A percentile compares a stretch with the other conserved stretches of the same genome.
phyloP scores from a whole-genome alignment of 1,284 basidiomycete genomes.

The Ustilago shanxiensis region DNA sequence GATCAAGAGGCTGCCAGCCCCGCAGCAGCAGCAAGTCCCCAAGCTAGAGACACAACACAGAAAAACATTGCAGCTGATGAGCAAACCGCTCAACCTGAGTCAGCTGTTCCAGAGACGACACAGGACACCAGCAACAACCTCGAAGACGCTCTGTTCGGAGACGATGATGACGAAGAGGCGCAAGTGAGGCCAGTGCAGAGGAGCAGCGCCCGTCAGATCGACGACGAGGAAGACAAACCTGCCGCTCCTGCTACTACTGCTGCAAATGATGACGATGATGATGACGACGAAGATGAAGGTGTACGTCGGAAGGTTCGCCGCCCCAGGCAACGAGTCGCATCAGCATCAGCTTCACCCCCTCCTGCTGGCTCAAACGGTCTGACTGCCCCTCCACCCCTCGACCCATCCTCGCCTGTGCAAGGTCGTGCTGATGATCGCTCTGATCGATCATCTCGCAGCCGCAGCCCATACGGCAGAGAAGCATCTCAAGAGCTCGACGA shows the following conservation, averaged over 20 bases:
- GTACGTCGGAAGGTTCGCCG: slow-evolving; percentile 42
- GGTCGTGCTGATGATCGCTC: slow-evolving; percentile 26
- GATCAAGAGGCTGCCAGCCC: slow-evolving; percentile 28
- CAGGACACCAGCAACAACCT: slow-evolving; percentile 21
- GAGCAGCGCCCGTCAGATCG: slow-evolving; percentile 8
- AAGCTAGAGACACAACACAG: slow-evolving; percentile 1
- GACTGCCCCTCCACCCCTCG: slow-evolving; percentile 32
- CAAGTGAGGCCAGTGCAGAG: slow-evolving; percentile 20
- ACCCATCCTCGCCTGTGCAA: slow-evolving; percentile 23
- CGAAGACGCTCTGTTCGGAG: slow-evolving; percentile 55
- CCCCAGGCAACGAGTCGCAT: slow-evolving; percentile 39
- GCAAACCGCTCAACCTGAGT: not conserved
- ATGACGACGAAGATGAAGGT: slow-evolving; percentile 49
- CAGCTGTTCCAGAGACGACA: not conserved
- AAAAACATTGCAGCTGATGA: not conserved
- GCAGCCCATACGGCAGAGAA: slow-evolving; percentile 35
- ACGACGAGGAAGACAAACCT: not conserved
- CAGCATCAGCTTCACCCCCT: slow-evolving; percentile 40
- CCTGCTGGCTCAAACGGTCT: slow-evolving; percentile 30
- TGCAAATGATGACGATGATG: slow-evolving; percentile 32
- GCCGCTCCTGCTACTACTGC: not conserved
- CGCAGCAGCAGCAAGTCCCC: slow-evolving; percentile 5
- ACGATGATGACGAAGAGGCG: slow-evolving; percentile 51
- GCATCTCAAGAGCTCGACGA: slow-evolving; percentile 50
- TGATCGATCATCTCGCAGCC: slow-evolving; percentile 35